Evolutionary conservation across 1,139 yeast genomes (phyloP), one percentile per base, ranked within the genome.

Genomic region (Pichia sp.): DNA sequence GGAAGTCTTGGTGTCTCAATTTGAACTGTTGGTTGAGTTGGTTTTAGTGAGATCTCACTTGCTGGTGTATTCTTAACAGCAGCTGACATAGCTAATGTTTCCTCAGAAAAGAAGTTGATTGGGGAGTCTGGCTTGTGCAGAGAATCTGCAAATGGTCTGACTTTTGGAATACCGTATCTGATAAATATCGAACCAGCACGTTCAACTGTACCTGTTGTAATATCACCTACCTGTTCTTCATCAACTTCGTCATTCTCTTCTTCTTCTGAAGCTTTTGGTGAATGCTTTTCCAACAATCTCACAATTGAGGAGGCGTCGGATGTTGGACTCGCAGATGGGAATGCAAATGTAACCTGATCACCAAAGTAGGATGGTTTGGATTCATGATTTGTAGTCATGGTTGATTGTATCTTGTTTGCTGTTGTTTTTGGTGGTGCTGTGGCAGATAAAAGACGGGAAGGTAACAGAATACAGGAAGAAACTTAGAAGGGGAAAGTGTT

Each of bases 281-380:
- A 24, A 24, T 24, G 7, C 27, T 8, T 7, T 24, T 24, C 28
- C 17, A 37, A 20, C 4, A 30, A 19, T 9, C 24, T 30, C 17
- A 24, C 40, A n/a, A 12, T 30, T 6, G 33, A 32, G n/a, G 34
- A n/a, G 5, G 7, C 11, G 2, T 11, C 14, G 17, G 18, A n/a
- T 32, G 18, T 4, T 32, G 18, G 9, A 17, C 4, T n/a, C n/a
- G 34, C n/a, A 14, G 47, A 27, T 14, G 57, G 57, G 24, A 50
- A 53, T 30, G 42, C 42, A 30, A 40, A 53, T 3, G 34, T 35
- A 6, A 34, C 4, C 27, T 45, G 55, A 32, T 52, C 54, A 9
- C 58, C 56, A 30, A 50, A 35, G 28, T 53, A 53, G 15, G 54
- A 50, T 30, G 50, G 53, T 22, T 44, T 50, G 17, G 51, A 34